phyloP scores from a whole-genome alignment of 2,329 filamentous ascomycete species.

The Coleophoma eucalyptorum region DNA sequence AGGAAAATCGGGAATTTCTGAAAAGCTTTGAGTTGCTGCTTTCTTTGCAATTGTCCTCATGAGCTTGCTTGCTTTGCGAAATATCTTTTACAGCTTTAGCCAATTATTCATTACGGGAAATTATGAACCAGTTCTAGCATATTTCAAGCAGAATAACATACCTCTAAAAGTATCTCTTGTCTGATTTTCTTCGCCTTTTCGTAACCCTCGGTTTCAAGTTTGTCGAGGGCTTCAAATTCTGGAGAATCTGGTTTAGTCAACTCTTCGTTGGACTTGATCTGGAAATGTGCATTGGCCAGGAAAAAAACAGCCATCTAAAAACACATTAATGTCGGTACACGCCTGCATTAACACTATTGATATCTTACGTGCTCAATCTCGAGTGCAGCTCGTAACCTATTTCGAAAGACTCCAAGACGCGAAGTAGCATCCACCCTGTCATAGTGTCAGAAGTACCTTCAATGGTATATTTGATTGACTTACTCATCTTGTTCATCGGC shows the following conservation, averaged over 20 bases:
- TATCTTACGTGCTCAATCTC: conserved; percentile 64
- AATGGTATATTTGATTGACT: conserved; percentile 2
- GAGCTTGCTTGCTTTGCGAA: conserved; percentile 52
- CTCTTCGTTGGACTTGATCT: conserved; percentile 70
- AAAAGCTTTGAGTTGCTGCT: conserved; percentile 50
- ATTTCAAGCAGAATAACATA: conserved; percentile 11
- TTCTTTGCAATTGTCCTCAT: conserved; percentile 61
- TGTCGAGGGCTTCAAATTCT: conserved; percentile 62
- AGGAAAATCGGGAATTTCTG: conserved; percentile 58
- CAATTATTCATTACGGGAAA: too few species aligned
- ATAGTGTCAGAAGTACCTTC: too few species aligned
- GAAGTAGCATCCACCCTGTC: conserved; percentile 16
- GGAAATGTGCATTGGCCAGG: conserved; percentile 76
- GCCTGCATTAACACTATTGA: too few species aligned
- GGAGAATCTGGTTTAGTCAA: conserved; percentile 64
- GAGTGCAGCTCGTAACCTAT: conserved; percentile 66
- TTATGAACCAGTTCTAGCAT: too few species aligned
- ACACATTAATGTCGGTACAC: too few species aligned
- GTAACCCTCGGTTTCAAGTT: conserved; percentile 69
- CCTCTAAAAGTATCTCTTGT: conserved; percentile 69
- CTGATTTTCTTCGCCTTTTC: conserved; percentile 74
- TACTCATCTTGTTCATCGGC: conserved; percentile 24
- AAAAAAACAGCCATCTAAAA: conserved; percentile 69
- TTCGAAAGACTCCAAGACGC: conserved; percentile 54
- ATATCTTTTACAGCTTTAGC: conserved; percentile 18